Evolutionary conservation across 805 yeast species (phyloP), one percentile per base, ranked within the genome.

Genomic region (Tetrapisispora fleetii): DNA sequence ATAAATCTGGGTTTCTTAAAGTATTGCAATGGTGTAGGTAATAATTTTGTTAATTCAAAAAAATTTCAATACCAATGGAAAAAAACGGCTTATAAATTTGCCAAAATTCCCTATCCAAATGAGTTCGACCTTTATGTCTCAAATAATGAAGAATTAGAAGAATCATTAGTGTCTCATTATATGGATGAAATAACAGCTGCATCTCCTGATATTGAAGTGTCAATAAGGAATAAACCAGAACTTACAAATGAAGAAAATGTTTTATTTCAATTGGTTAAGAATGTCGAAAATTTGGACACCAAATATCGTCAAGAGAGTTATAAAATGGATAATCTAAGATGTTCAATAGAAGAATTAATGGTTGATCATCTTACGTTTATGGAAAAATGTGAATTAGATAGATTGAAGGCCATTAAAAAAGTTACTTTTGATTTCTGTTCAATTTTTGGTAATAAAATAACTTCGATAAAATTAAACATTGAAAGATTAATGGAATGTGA

Each of bases 31-130:
- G 71, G 80, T 32, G 79, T 85, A 42, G 91, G 91, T 7, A 74
- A 79, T 45, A 78, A 80, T 46, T 87, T 87, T 64, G 87, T 83
- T 47, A 86, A 85, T 63, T 79, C 88, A 19, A 78, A 88, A 2
- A 82, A 80, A 48, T 79, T 82, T 62, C 74, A 70, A 57, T 87
- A 86, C 59, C 95, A 86, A 65, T 88, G 95, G 95, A 81, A 79
- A 52, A 80, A 80, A 3, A 65, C 73, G 50, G 85, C 85, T 1
- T 85, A 77, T 59, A 79, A 76, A 52, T 68, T 77, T 42, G 79
- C 81, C 2, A 72, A 69, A 17, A 17, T 69, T 11, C 62, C 66
- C 4, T 30, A 48, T 22, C 56, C 60, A 19, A 52, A 48, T 39
- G 54, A 52, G 9, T 18, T 18, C 8, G 43, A 43, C 21, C 35